phyloP scores from a whole-genome alignment of 371 early-diverging fungal species.

The Syncephalastrum sp. region DNA sequence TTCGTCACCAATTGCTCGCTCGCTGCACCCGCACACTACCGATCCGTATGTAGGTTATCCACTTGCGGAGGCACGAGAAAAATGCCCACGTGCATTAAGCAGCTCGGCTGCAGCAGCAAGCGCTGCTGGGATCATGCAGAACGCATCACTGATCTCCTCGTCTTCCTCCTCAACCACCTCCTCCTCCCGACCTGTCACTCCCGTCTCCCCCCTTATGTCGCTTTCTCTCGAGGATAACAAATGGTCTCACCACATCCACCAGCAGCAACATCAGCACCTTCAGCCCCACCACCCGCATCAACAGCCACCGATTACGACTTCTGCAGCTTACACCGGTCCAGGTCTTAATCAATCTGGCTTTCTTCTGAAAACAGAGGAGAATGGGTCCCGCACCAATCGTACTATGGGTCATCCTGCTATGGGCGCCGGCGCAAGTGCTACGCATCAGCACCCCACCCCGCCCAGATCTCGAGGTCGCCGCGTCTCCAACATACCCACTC shows the following conservation, averaged over 20 bases:
- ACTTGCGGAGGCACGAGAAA: background rate
- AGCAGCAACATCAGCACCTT: background rate
- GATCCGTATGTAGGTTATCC: slow-evolving; percentile 6
- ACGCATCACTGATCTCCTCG: slow-evolving; percentile 12
- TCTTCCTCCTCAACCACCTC: slow-evolving; percentile 11
- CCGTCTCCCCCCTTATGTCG: slow-evolving; percentile 13
- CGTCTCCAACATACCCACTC: slow-evolving; percentile 48
- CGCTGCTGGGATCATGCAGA: slow-evolving; percentile 6
- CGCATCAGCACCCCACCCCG: slow-evolving; percentile 18
- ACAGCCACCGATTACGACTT: background rate
- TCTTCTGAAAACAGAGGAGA: too few species aligned
- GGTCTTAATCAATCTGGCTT: too few species aligned
- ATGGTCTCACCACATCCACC: slow-evolving; percentile 2
- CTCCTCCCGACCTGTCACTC: slow-evolving; percentile 12
- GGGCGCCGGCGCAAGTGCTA: too few species aligned
- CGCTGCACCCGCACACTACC: slow-evolving; percentile 6
- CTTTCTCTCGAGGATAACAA: background rate
- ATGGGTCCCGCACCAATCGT: too few species aligned
- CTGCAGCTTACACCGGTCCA: too few species aligned
- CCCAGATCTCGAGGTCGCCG: slow-evolving; percentile 59
- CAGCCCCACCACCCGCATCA: background rate
- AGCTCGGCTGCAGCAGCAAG: slow-evolving; percentile 8
- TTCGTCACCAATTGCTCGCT: slow-evolving; percentile 9
- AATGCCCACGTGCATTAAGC: slow-evolving; percentile 9
- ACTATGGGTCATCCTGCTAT: too few species aligned